Evolutionary conservation across 441 rosid genomes (phyloP).

Genomic region (Isatis lusitanica): DNA sequence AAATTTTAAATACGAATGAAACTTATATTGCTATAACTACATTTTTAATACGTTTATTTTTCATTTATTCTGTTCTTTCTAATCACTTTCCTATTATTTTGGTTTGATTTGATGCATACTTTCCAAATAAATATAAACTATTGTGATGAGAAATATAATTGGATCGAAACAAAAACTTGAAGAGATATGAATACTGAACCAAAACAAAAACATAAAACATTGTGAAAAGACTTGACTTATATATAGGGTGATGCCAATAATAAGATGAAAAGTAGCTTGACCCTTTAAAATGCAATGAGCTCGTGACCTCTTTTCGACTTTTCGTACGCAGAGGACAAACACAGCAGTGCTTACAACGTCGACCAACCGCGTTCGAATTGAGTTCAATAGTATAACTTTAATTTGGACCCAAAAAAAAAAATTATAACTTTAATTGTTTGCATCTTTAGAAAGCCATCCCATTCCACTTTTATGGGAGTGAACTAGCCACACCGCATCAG

Average conservation of each 20-base stretch:
- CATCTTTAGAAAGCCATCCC: too few relatives aligned
- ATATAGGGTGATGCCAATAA: neutral
- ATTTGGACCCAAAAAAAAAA: too few relatives aligned
- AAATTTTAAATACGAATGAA: too few relatives aligned
- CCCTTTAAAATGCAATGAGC: slow-evolving; percentile 1
- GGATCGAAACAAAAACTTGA: neutral
- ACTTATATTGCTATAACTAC: neutral
- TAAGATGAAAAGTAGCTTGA: neutral
- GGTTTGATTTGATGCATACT: neutral
- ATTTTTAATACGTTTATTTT: neutral
- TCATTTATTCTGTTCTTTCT: neutral
- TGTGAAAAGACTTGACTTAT: neutral
- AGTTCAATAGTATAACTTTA: too few relatives aligned
- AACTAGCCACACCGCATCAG: too few relatives aligned
- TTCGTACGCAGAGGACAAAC: slow-evolving; percentile 6
- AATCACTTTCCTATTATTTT: neutral
- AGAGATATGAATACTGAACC: neutral
- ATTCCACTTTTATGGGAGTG: too few relatives aligned
- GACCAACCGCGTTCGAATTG: slow-evolving; percentile 16
- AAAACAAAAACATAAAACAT: neutral
- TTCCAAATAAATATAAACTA: neutral
- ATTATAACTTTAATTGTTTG: too few relatives aligned
- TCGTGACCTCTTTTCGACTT: slow-evolving; percentile 9
- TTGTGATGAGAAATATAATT: neutral
- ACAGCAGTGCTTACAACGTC: neutral